Percentiles rank a stretch among this genome's conserved stretches.
These are phyloP conservation scores for Leccinum fibrillosum DNA, from an alignment of 768 basidiomycete genomes.

Conservation along the genomic window DNA sequence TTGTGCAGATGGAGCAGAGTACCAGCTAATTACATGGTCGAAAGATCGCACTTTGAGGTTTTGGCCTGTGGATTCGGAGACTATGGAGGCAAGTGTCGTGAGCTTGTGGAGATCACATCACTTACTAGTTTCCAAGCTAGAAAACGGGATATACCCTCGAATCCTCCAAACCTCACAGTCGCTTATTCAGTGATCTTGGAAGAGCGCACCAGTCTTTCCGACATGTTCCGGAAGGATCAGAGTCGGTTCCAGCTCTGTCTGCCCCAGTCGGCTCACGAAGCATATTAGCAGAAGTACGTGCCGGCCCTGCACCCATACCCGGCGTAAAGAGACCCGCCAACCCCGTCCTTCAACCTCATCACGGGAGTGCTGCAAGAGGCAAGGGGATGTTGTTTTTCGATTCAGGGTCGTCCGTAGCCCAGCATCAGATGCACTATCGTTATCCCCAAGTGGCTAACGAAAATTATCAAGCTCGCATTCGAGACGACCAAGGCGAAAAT, in stretches of 20 bases:
- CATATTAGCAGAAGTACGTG: slow-evolving; percentile 70
- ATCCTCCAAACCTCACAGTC: slow-evolving; percentile 25
- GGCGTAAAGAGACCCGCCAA: slow-evolving; percentile 21
- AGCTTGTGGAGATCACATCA: neutral
- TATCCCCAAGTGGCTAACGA: slow-evolving; percentile 14
- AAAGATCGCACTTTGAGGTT: slow-evolving; percentile 90
- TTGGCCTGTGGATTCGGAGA: slow-evolving; percentile 78
- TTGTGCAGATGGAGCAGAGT: slow-evolving; percentile 46
- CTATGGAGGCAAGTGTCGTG: slow-evolving; percentile 52
- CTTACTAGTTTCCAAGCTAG: slow-evolving; percentile 29
- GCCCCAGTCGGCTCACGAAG: slow-evolving; percentile 65
- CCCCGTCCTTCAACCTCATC: slow-evolving; percentile 32
- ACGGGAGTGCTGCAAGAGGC: slow-evolving; percentile 32
- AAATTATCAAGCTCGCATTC: slow-evolving; percentile 9
- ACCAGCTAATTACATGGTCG: slow-evolving; percentile 74
- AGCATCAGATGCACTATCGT: slow-evolving; percentile 35
- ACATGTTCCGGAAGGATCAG: slow-evolving; percentile 44
- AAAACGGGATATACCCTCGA: slow-evolving; percentile 46
- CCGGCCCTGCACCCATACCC: slow-evolving; percentile 37
- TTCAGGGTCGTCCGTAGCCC: slow-evolving; percentile 31
- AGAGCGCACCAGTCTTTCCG: slow-evolving; percentile 48
- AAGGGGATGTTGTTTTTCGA: slow-evolving; percentile 29
- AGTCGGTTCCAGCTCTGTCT: slow-evolving; percentile 48
- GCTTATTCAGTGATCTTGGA: slow-evolving; percentile 17
- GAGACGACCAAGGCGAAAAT: slow-evolving; percentile 14